Conservation (phyloP, 306 rosid genomes). For the Myrica gale region DNA sequence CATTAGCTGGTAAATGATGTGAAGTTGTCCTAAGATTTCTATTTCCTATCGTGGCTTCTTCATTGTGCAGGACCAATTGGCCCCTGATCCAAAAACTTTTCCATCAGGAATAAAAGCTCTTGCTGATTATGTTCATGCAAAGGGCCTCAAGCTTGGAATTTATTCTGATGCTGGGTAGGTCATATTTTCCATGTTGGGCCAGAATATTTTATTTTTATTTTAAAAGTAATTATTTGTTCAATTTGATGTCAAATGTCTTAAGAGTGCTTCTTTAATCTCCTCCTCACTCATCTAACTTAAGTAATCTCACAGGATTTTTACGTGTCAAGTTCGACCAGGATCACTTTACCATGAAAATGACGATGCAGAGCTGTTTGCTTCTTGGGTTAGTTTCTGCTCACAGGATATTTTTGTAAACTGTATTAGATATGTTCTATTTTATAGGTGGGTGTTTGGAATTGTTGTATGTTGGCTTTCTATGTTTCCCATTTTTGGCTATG, state of each 20-base stretch:
- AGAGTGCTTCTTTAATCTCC: constrained; percentile 19
- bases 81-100: constrained; percentile 65
- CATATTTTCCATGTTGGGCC: constrained; percentile 26
- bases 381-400: constrained; percentile 73
- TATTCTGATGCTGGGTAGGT: constrained; percentile 98
- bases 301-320: constrained; percentile 51
- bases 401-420: constrained; percentile 9
- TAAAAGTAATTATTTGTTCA: constrained; percentile 4
- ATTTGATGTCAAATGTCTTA: constrained; percentile 14
- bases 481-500: constrained; percentile 2
- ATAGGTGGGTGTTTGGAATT: constrained; percentile 4
- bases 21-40: constrained; percentile 7
- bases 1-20: not conserved
- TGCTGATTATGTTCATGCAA: constrained; percentile 78
- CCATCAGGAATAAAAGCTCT: constrained; percentile 93
- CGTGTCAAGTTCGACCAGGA: constrained; percentile 97
- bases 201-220: constrained; percentile 23
- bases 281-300: constrained; percentile 25
- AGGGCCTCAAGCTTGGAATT: constrained; percentile 90
- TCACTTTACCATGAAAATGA: constrained; percentile 74
- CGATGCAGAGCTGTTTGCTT: constrained; percentile 80
- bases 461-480: constrained; percentile 2
- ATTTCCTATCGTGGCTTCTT: constrained; percentile 33
- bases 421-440: constrained; percentile 21
- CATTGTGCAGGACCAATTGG: constrained; percentile 64